Conservation (phyloP, 768 basidiomycete species). For the Rhizopogon rudus region DNA sequence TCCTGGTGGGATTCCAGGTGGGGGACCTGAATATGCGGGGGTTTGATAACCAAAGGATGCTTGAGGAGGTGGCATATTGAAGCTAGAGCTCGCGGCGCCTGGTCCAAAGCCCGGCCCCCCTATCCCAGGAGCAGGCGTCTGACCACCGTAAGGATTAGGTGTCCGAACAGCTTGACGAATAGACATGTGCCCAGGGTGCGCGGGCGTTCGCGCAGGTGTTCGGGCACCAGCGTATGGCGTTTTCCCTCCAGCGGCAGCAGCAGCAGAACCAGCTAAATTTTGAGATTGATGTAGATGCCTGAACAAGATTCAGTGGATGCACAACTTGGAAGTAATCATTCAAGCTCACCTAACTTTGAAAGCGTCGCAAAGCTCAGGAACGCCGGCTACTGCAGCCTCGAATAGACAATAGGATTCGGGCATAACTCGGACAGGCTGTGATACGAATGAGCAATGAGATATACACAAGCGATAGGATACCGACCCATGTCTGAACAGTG, state of each 20-base stretch:
- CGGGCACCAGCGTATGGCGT: conserved; percentile 71
- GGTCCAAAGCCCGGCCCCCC: conserved; percentile 31
- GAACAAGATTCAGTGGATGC: conserved; percentile 2
- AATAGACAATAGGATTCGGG: conserved; percentile 89
- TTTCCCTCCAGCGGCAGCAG: conserved; percentile 53
- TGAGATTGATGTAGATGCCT: conserved; percentile 79
- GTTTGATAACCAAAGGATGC: conserved; percentile 36
- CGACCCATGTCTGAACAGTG: conserved; percentile 87
- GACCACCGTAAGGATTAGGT: conserved; percentile 70
- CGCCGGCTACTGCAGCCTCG: conserved; percentile 85
- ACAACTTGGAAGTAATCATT: neutral
- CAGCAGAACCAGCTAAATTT: conserved; percentile 42
- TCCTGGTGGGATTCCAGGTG: conserved; percentile 45
- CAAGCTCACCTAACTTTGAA: conserved; percentile 79
- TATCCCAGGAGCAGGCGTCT: conserved; percentile 32
- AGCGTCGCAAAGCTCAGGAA: conserved; percentile 92
- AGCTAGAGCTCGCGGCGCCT: conserved; percentile 22
- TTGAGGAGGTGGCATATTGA: conserved; percentile 24
- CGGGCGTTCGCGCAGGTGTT: conserved; percentile 71
- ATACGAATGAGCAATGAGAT: conserved; percentile 1
- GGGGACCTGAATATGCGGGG: conserved; percentile 43
- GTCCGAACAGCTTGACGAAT: conserved; percentile 66
- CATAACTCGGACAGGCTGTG: conserved; percentile 77
- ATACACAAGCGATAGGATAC: neutral
- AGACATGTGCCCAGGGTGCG: conserved; percentile 73